phyloP scores from a whole-genome alignment of 345 rosid species.

The Adansonia digitata region DNA sequence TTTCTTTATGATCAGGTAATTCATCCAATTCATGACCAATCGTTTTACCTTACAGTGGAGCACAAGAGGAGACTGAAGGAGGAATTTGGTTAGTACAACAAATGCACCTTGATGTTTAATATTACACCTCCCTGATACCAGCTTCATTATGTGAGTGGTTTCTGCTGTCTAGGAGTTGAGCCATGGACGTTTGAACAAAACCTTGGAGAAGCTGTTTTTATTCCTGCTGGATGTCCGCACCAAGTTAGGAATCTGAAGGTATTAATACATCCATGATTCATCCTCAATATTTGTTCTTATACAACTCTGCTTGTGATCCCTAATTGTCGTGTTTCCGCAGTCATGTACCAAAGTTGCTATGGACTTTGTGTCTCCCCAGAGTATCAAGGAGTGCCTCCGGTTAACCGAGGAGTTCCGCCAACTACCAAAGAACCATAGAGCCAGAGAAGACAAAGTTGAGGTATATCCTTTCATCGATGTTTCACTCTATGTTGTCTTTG shows the following conservation, averaged over 20 bases:
- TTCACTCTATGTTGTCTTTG: neutral
- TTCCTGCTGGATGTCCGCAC: conserved; percentile 97
- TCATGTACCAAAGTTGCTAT: conserved; percentile 89
- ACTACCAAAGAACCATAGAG: conserved; percentile 73
- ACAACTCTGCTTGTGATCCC: neutral
- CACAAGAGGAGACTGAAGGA: conserved; percentile 72
- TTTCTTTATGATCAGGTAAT: conserved; percentile 32
- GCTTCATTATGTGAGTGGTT: neutral
- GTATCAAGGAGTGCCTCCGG: conserved; percentile 62
- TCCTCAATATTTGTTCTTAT: neutral
- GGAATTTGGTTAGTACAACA: conserved; percentile 56
- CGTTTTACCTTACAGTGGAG: conserved; percentile 57
- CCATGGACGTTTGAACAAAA: conserved; percentile 88
- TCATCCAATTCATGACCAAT: conserved; percentile 87
- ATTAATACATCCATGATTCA: neutral
- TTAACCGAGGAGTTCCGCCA: conserved; percentile 78
- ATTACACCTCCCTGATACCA: too few relatives aligned
- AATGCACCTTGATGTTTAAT: neutral
- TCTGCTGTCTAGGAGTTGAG: conserved; percentile 49
- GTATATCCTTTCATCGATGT: conserved; percentile 20
- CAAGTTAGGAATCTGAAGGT: conserved; percentile 97
- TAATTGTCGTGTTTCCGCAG: conserved; percentile 28
- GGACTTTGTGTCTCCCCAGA: conserved; percentile 92
- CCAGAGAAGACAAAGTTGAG: conserved; percentile 94
- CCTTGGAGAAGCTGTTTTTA: conserved; percentile 86